Conservation (phyloP, 768 basidiomycete genomes). For the Naganishia onofrii region DNA sequence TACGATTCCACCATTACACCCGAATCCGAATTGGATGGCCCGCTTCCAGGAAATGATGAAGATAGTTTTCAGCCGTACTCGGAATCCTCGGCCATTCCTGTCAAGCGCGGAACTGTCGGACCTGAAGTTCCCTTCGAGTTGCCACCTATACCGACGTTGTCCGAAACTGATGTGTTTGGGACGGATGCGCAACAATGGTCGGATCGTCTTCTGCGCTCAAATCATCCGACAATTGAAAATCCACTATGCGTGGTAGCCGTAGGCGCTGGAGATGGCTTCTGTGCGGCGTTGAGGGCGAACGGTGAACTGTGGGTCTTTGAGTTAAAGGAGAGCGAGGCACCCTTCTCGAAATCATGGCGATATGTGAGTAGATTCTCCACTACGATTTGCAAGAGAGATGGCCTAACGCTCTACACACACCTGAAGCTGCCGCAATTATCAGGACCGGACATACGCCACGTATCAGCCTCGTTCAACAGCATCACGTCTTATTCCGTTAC, state of each 20-base stretch:
- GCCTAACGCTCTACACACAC: neutral
- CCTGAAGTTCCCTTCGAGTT: conserved; percentile 32
- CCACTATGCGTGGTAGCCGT: conserved; percentile 65
- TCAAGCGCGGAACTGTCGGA: conserved; percentile 42
- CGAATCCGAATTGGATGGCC: conserved; percentile 15
- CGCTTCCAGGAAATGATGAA: conserved; percentile 22
- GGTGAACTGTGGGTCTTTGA: conserved; percentile 47
- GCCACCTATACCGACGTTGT: conserved; percentile 32
- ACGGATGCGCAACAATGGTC: conserved; percentile 34
- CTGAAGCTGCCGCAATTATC: conserved; percentile 38
- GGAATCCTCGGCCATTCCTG: conserved; percentile 11
- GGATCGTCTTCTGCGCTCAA: conserved; percentile 43
- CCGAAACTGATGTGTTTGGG: conserved; percentile 21
- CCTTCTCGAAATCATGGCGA: conserved; percentile 56
- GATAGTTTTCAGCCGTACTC: conserved; percentile 30
- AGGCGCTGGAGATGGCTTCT: conserved; percentile 68
- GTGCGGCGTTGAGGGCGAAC: conserved; percentile 66
- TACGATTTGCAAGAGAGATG: neutral
- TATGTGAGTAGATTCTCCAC: conserved; percentile 58
- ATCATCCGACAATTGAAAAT: conserved; percentile 3
- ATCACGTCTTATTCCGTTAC: conserved; percentile 61
- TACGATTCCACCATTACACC: conserved; percentile 37
- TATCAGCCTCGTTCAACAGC: conserved; percentile 77
- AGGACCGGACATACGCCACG: conserved; percentile 55
- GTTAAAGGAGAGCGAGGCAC: conserved; percentile 29